phyloP scores from a whole-genome alignment of 1,139 yeast genomes.

The Magnusiomyces tetraspermus region DNA sequence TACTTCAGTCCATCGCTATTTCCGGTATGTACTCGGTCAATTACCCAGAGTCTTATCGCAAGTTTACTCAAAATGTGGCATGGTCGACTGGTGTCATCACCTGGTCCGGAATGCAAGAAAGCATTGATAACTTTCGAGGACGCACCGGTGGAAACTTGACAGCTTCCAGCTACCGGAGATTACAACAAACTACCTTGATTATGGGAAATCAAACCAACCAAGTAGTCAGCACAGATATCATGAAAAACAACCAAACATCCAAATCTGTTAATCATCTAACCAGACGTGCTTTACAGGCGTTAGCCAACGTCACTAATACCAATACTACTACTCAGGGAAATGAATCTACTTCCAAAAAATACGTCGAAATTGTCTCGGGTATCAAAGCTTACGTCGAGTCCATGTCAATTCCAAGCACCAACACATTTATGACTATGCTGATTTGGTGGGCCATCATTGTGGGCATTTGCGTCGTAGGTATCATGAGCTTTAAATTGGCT shows the following conservation, averaged over 20 bases:
- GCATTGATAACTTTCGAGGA: constrained; percentile 26
- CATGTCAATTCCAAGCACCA: constrained; percentile 27
- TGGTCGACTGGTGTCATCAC: constrained; percentile 30
- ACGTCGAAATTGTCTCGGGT: constrained; percentile 25
- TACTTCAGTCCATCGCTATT: constrained; percentile 27
- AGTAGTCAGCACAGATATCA: constrained; percentile 5
- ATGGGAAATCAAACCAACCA: constrained; percentile 17
- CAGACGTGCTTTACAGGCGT: constrained; percentile 3
- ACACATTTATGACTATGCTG: constrained; percentile 29
- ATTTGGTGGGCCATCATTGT: constrained; percentile 29
- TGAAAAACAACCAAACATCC: background rate
- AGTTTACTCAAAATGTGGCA: constrained; percentile 29
- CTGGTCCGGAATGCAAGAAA: constrained; percentile 27
- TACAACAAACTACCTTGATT: constrained; percentile 22
- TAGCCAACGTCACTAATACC: background rate
- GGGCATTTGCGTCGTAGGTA: constrained; percentile 20
- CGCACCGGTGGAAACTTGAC: constrained; percentile 30
- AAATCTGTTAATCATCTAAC: background rate
- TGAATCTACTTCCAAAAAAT: too few relatives aligned
- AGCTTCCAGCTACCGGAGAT: constrained; percentile 16
- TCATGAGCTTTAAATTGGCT: constrained; percentile 20
- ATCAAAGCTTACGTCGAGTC: constrained; percentile 27
- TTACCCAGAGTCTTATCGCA: constrained; percentile 28
- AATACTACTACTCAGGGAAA: background rate
- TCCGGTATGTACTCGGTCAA: constrained; percentile 29